phyloP scores from a whole-genome alignment of 2,329 filamentous ascomycete species.

The Neonectria faginata region DNA sequence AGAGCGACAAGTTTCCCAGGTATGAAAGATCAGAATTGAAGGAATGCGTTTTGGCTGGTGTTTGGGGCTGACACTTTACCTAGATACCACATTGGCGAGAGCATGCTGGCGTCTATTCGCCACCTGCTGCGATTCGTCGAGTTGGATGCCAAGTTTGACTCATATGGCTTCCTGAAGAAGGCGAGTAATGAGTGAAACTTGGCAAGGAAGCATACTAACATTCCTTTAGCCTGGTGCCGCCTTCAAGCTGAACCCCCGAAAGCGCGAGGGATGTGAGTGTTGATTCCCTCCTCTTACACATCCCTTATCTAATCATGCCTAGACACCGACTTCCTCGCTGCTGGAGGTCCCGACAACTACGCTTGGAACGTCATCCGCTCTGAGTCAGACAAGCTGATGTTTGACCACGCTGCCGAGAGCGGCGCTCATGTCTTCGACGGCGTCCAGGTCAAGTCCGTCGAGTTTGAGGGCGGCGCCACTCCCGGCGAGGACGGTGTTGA shows the following conservation, averaged over 20 bases:
- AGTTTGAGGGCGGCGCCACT: slow-evolving; percentile 43
- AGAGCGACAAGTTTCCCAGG: slow-evolving; percentile 27
- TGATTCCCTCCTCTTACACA: background rate
- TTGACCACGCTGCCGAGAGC: slow-evolving; percentile 54
- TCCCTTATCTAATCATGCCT: background rate
- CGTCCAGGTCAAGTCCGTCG: slow-evolving; percentile 50
- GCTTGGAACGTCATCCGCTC: slow-evolving; percentile 62
- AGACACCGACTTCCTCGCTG: slow-evolving; percentile 57
- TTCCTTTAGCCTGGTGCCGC: slow-evolving; percentile 47
- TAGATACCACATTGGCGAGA: slow-evolving; percentile 55
- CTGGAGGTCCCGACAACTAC: slow-evolving; percentile 52
- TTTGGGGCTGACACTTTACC: background rate
- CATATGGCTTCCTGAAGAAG: slow-evolving; percentile 57
- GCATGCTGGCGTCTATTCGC: slow-evolving; percentile 54
- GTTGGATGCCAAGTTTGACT: slow-evolving; percentile 53
- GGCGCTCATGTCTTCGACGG: slow-evolving; percentile 57
- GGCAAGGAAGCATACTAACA: slow-evolving; percentile 3
- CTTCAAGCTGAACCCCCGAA: slow-evolving; percentile 52
- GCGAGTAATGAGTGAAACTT: slow-evolving; percentile 28
- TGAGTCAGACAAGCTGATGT: slow-evolving; percentile 59
- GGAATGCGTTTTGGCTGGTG: background rate
- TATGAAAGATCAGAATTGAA: too few species aligned
- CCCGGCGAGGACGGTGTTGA: slow-evolving; percentile 9
- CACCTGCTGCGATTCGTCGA: slow-evolving; percentile 60
- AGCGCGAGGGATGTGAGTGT: slow-evolving; percentile 50